Evolutionary conservation across 2,329 filamentous ascomycete species (phyloP).

Genomic region (Septoria linicola): DNA sequence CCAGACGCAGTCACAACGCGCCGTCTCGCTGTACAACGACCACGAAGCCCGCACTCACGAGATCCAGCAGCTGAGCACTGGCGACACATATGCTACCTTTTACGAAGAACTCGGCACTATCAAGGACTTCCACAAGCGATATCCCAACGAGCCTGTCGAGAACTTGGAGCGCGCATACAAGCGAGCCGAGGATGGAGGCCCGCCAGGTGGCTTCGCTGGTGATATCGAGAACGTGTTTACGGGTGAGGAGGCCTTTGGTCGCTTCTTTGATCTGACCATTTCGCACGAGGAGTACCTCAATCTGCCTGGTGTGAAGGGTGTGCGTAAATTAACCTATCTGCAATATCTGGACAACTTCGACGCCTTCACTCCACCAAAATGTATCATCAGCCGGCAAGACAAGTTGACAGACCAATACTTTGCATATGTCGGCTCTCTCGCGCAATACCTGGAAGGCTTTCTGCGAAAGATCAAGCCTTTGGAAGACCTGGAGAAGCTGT

Average conservation of each 20-base stretch:
- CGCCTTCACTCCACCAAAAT: constrained; percentile 71
- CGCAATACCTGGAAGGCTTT: constrained; percentile 82
- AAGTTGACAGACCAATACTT: constrained; percentile 95
- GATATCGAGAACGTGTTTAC: constrained; percentile 91
- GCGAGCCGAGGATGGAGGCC: constrained; percentile 58
- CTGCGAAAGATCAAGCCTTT: constrained; percentile 80
- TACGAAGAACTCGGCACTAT: constrained; percentile 79
- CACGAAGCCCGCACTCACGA: constrained; percentile 71
- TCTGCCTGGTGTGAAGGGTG: constrained; percentile 72
- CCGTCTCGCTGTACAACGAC: constrained; percentile 83
- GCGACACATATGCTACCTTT: constrained; percentile 87
- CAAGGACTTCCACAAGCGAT: constrained; percentile 83
- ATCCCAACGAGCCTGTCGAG: constrained; percentile 92
- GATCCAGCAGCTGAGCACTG: constrained; percentile 77
- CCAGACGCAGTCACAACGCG: constrained; percentile 75
- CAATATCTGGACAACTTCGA: constrained; percentile 94
- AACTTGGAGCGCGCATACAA: constrained; percentile 93
- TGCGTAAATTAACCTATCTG: constrained; percentile 71
- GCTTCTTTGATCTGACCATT: constrained; percentile 83
- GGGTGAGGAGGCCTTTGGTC: constrained; percentile 89
- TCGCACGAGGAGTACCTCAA: constrained; percentile 90
- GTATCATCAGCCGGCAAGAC: constrained; percentile 72
- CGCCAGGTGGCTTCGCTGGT: constrained; percentile 46
- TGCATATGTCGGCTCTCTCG: constrained; percentile 76
- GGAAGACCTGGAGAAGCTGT: constrained; percentile 78